phyloP scores from a whole-genome alignment of 352 stramenopile genomes.

The Pythium folliculosum region DNA sequence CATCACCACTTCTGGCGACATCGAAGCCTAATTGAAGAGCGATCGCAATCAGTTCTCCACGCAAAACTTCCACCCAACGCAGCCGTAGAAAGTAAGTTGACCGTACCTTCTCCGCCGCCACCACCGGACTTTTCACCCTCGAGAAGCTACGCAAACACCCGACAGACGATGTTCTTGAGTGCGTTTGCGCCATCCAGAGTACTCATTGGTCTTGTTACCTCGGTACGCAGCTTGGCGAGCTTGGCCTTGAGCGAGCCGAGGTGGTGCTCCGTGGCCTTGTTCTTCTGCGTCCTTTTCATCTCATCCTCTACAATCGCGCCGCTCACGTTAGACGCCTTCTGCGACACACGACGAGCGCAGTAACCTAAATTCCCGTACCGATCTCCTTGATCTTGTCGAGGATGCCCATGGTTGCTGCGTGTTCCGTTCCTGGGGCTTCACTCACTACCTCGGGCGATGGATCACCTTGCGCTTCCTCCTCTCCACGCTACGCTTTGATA shows the following conservation, averaged over 20 bases:
- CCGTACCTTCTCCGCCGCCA: slow-evolving; percentile 73
- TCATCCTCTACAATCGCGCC: slow-evolving; percentile 82
- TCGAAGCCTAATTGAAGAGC: slow-evolving; percentile 85
- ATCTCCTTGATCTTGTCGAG: slow-evolving; percentile 94
- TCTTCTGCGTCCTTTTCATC: slow-evolving; percentile 98
- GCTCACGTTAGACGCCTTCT: slow-evolving; percentile 1
- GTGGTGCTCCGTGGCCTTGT: slow-evolving; percentile 94
- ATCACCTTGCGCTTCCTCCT: neutral
- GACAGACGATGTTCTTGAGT: neutral
- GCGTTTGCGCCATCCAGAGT: too few relatives aligned
- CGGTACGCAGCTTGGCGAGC: slow-evolving; percentile 97
- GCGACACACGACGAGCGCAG: neutral
- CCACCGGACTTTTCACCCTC: slow-evolving; percentile 78
- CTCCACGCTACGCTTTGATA: slow-evolving; percentile 2
- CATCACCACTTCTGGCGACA: slow-evolving; percentile 94
- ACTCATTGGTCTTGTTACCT: slow-evolving; percentile 46
- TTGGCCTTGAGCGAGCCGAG: slow-evolving; percentile 97
- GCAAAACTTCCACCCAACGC: neutral
- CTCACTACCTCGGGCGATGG: neutral
- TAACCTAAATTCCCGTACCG: slow-evolving; percentile 42
- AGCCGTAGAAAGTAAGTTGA: neutral
- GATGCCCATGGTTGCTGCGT: slow-evolving; percentile 83
- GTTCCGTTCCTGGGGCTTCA: neutral
- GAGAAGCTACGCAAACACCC: slow-evolving; percentile 49
- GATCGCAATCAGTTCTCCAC: neutral